Evolutionary conservation across 1,284 basidiomycete genomes (phyloP).

Genomic region (Tilletia setariae): DNA sequence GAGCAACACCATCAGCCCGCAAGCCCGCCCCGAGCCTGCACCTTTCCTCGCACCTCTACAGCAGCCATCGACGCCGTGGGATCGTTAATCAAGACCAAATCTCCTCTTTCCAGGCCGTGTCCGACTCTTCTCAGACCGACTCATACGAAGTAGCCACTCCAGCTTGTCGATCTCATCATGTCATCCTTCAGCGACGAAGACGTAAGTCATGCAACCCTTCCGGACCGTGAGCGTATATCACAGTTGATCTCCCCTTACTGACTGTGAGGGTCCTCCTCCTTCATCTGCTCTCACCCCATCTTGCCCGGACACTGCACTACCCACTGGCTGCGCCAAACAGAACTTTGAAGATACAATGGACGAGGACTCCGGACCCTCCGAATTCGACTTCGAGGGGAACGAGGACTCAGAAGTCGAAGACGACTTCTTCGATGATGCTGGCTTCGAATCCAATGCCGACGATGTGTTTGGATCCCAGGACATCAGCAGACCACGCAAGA

Average conservation of each 20-base stretch:
- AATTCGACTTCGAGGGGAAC: constrained; percentile 24
- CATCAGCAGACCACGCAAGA: constrained; percentile 32
- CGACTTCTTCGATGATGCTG: constrained; percentile 21
- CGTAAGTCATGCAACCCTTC: not conserved
- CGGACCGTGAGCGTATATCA: not conserved
- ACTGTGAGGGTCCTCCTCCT: not conserved
- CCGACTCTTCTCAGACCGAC: no score
- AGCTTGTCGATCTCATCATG: not conserved
- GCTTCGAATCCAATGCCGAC: constrained; percentile 28
- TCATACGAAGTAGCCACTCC: no score
- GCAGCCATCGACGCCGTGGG: no score
- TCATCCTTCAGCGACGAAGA: constrained; percentile 15
- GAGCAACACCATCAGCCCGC: no score
- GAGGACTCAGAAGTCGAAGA: constrained; percentile 36
- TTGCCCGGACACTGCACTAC: not conserved
- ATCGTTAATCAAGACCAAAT: no score
- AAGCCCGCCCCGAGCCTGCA: no score
- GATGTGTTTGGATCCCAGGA: constrained; percentile 24
- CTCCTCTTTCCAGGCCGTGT: no score
- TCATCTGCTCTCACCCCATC: not conserved
- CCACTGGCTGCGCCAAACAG: not conserved
- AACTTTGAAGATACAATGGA: constrained; percentile 45
- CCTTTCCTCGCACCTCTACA: no score
- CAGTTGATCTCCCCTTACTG: not conserved
- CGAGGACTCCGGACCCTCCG: constrained; percentile 34